Conservation (phyloP, 306 rosid species). For the Castanospermum australe region DNA sequence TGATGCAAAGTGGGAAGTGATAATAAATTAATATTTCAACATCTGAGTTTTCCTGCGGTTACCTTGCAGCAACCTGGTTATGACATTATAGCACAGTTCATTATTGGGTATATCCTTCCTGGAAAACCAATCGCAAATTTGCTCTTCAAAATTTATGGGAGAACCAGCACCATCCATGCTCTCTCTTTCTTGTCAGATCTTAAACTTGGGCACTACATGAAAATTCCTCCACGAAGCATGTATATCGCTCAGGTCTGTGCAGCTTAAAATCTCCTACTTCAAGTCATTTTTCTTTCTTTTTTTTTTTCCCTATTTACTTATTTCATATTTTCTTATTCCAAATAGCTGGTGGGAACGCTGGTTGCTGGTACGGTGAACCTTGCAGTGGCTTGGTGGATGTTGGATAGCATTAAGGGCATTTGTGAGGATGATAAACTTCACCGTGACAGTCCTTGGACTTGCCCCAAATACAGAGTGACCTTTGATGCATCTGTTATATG, state of each 20-base stretch:
- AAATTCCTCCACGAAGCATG: conserved; percentile 96
- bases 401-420: conserved; percentile 69
- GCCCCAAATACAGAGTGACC: conserved; percentile 92
- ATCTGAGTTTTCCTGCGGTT: neutral
- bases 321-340: neutral
- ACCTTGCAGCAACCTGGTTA: conserved; percentile 96
- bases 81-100: conserved; percentile 95
- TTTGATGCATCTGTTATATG: conserved; percentile 96
- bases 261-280: neutral
- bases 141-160: conserved; percentile 91
- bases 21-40: conserved; percentile 2
- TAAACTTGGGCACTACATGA: conserved; percentile 98
- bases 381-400: conserved; percentile 99
- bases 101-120: conserved; percentile 88
- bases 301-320: neutral
- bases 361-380: conserved; percentile 80
- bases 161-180: conserved; percentile 97
- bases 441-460: conserved; percentile 94
- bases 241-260: conserved; percentile 79
- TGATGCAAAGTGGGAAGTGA: neutral
- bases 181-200: conserved; percentile 95
- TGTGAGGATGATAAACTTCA: conserved; percentile 68
- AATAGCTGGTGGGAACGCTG: conserved; percentile 87
- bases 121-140: conserved; percentile 97
- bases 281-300: neutral